Evolutionary conservation across 2,329 filamentous ascomycete genomes (phyloP).

Genomic region (Ophiostoma sp.): DNA sequence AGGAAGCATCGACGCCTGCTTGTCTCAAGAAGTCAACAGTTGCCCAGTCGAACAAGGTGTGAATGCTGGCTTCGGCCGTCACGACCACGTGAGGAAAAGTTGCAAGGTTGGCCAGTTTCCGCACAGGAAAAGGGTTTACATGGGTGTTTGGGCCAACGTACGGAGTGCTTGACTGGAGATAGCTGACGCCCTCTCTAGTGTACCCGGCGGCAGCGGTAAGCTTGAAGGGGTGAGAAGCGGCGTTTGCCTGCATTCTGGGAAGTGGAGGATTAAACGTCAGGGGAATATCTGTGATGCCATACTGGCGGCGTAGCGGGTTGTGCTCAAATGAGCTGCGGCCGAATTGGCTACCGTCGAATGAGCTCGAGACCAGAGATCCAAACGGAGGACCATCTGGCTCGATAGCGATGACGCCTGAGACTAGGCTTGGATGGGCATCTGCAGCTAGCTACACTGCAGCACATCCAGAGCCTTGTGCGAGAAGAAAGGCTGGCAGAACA

Average conservation of each 20-base stretch:
- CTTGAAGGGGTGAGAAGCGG: too few relatives aligned
- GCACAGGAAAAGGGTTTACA: conserved; percentile 24
- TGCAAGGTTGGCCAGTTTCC: conserved; percentile 45
- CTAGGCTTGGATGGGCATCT: conserved; percentile 44
- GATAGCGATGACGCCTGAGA: conserved; percentile 46
- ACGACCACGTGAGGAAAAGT: conserved; percentile 46
- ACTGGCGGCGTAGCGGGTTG: background rate
- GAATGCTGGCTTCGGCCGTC: conserved; percentile 50
- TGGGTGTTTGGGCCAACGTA: background rate
- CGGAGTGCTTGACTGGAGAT: conserved; percentile 23
- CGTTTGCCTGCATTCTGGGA: background rate
- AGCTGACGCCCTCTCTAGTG: conserved; percentile 24
- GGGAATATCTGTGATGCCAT: conserved; percentile 31
- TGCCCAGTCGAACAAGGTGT: conserved; percentile 51
- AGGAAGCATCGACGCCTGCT: conserved; percentile 43
- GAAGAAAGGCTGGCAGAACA: conserved; percentile 38
- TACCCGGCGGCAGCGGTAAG: background rate
- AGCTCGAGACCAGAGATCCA: background rate
- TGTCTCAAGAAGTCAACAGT: conserved; percentile 49
- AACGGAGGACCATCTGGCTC: conserved; percentile 53
- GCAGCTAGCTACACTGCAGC: conserved; percentile 44
- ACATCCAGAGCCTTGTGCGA: conserved; percentile 46
- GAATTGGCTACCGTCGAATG: background rate
- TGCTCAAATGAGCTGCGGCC: background rate
- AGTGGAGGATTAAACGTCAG: conserved; percentile 40